These are phyloP conservation scores for Rhodotorula sp. DNA, from an alignment of 1,284 basidiomycete genomes.

Conservation along the genomic window DNA sequence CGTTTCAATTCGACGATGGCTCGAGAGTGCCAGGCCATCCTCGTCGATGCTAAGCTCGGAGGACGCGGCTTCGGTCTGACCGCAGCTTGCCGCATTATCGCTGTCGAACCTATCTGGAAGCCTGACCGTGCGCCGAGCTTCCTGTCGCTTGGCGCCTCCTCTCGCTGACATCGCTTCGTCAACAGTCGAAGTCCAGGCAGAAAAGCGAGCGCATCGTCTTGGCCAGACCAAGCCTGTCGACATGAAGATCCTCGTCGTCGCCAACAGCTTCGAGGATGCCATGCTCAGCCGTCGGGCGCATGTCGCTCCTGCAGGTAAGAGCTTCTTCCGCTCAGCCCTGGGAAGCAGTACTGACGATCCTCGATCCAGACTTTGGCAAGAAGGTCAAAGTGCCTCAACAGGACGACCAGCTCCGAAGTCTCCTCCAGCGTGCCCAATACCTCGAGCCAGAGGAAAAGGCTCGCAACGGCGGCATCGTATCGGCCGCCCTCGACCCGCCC, in stretches of 20 bases:
- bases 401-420: constrained; percentile 15
- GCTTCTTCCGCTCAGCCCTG: background rate
- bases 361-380: constrained; percentile 22
- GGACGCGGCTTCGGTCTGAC: constrained; percentile 36
- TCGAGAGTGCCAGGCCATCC: constrained; percentile 28
- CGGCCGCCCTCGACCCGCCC: background rate
- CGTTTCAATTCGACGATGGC: constrained; percentile 32
- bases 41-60: constrained; percentile 36
- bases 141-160: background rate
- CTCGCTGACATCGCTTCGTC: background rate
- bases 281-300: constrained; percentile 22
- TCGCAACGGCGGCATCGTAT: background rate
- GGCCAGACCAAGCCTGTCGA: constrained; percentile 34
- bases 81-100: constrained; percentile 28
- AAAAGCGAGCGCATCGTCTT: constrained; percentile 38
- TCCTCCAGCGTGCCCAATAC: constrained; percentile 30
- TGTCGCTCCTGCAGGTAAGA: constrained; percentile 19
- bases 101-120: constrained; percentile 36
- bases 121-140: constrained; percentile 2
- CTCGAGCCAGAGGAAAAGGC: constrained; percentile 17
- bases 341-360: background rate
- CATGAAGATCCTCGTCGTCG: constrained; percentile 32
- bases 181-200: constrained; percentile 33
- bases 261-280: constrained; percentile 25
- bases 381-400: constrained; percentile 31